Base-by-base conservation (phyloP, 805 yeast genomes). In the Wickerhamiella occidentalis region DNA sequence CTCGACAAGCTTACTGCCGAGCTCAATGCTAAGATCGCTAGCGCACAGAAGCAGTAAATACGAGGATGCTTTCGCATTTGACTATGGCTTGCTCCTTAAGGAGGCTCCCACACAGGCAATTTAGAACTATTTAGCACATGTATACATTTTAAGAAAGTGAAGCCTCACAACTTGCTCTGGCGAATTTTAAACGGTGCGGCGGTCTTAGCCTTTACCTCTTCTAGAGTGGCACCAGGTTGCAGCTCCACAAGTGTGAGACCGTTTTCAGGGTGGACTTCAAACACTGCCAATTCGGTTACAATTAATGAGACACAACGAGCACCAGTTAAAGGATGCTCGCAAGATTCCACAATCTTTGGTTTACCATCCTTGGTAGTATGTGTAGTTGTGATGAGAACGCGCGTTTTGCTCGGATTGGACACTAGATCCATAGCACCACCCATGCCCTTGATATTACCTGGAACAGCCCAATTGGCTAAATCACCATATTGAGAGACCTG, bases 391-490 rank as follows among this genome's bases (percentile, higher is more conserved):
- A 71, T 75, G 29, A 73, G 70, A 15, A 73, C 76, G 47, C 63
- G 61, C 4, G 77, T 73, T 30, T 65, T 58, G 23, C 60, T 59
- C 13, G 76, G 75, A 54, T 71, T 71, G 6, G 74, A 68, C 5
- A 71, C 76, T 21, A 73, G 65, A 55, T 72, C 77, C 77, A 74
- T 74, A 21, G 77, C 77, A 15, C 77, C 77, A 22, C 77, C 77
- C 72, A 73, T 74, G 17, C 77, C 77, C 57, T 70, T 72, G 40
- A 73, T 68, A 51, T 67, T 62, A 6, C 77, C 76, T 1, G 78
- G 77, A 3, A 73, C 62, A 22, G 72, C 75, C 76, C 77, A 73
- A 58, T 73, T 73, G 36, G 78, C 77, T 35, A 73, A 65, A 51
- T 74, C 77, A 35, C 77, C 77, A 43, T 52, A 60, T 40, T 65